phyloP scores from a whole-genome alignment of 2,329 filamentous ascomycete species.

The Drechslerella dactyloides region DNA sequence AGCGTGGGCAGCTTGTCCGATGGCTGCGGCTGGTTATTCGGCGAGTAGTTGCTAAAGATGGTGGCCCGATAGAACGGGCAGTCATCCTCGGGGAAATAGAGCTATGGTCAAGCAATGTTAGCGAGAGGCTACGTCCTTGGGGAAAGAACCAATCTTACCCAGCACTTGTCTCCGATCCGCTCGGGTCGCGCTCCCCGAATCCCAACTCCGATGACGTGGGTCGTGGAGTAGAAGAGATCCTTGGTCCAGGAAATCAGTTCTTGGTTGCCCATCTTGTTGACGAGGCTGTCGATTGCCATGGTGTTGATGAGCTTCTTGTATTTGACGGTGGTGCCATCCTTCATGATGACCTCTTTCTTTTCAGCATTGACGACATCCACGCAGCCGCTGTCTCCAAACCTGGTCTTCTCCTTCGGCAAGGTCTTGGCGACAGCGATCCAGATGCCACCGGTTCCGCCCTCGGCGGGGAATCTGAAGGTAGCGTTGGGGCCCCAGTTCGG shows the following conservation, averaged over 20 bases:
- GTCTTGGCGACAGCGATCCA: conserved; percentile 98
- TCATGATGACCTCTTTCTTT: conserved; percentile 80
- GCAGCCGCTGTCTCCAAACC: conserved; percentile 81
- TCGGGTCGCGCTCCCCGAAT: conserved; percentile 89
- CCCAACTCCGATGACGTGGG: conserved; percentile 95
- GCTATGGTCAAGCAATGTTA: conserved; percentile 59
- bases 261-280: conserved; percentile 83
- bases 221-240: conserved; percentile 93
- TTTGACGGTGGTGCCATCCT: conserved; percentile 83
- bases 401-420: conserved; percentile 86
- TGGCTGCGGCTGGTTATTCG: conserved; percentile 89
- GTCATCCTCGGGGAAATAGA: conserved; percentile 99
- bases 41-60: conserved; percentile 99
- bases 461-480: conserved; percentile 96
- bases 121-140: not conserved
- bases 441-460: conserved; percentile 95
- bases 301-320: conserved; percentile 94
- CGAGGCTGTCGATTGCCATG: conserved; percentile 91
- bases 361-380: conserved; percentile 87
- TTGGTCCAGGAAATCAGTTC: conserved; percentile 83
- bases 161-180: conserved; percentile 99
- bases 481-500: conserved; percentile 98
- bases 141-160: conserved; percentile 66
- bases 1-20: conserved; percentile 84
- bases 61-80: conserved; percentile 99